A percentile compares a stretch with the other conserved stretches of the same genome.
These are phyloP conservation scores for Mycena venus DNA, from an alignment of 768 basidiomycete species.

Conservation along the genomic window DNA sequence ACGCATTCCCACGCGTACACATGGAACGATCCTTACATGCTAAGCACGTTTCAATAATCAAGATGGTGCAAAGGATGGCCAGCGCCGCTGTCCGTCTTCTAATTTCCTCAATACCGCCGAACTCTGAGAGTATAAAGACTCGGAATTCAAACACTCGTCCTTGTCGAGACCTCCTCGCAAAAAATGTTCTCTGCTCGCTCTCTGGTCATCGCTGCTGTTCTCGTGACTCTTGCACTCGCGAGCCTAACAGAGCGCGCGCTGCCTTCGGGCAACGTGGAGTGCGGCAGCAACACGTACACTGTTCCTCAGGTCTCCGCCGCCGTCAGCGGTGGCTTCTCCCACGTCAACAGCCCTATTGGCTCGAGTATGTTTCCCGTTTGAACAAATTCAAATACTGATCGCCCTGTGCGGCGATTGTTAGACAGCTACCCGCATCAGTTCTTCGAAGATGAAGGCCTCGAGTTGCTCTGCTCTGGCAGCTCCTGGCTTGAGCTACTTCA, in stretches of 20 bases:
- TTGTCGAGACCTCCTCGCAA: not conserved
- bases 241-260: conserved; percentile 26
- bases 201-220: not conserved
- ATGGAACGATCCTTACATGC: not conserved
- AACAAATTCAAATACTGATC: not conserved
- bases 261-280: conserved; percentile 37
- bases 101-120: not conserved
- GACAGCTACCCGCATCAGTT: conserved; percentile 40
- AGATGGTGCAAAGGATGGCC: not conserved
- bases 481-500: conserved; percentile 30
- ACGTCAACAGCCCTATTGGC: conserved; percentile 35
- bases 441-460: conserved; percentile 36
- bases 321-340: conserved; percentile 24
- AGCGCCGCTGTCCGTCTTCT: not conserved
- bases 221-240: conserved; percentile 17
- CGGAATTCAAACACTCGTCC: not conserved
- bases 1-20: not conserved
- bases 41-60: not conserved
- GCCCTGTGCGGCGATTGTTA: not conserved
- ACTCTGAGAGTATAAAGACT: not conserved
- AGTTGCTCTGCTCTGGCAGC: conserved; percentile 35
- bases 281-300: conserved; percentile 35
- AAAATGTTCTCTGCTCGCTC: conserved; percentile 18
- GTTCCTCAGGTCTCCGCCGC: conserved; percentile 34
- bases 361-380: conserved; percentile 10